A percentile compares a stretch with the other conserved stretches of the same genome.
Evolutionary conservation across 2,329 filamentous ascomycete genomes (phyloP).

Genomic region (Saccharata proteae): DNA sequence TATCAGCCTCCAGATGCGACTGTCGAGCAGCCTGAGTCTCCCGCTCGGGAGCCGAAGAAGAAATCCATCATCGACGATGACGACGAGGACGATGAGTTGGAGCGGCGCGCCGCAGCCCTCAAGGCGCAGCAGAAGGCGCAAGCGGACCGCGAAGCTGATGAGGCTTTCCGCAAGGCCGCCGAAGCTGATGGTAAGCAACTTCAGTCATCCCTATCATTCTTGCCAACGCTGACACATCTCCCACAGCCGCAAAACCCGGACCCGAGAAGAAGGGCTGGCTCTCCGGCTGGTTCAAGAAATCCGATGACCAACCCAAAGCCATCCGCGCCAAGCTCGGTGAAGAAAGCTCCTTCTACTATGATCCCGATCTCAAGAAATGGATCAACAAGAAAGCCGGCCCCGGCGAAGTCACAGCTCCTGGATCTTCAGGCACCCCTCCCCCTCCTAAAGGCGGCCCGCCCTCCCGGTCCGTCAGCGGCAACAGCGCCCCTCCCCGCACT

Average conservation of each 20-base stretch:
- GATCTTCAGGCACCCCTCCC: slow-evolving; percentile 54
- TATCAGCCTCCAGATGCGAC: slow-evolving; percentile 39
- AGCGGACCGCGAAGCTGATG: slow-evolving; percentile 64
- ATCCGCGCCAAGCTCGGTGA: slow-evolving; percentile 91
- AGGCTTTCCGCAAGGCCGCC: slow-evolving; percentile 74
- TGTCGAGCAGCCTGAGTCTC: slow-evolving; percentile 35
- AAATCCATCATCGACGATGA: slow-evolving; percentile 75
- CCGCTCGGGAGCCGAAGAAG: slow-evolving; percentile 53
- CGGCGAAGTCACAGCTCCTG: slow-evolving; percentile 48
- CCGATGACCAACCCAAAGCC: slow-evolving; percentile 50
- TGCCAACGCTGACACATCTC: background rate
- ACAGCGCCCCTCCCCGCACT: slow-evolving; percentile 37
- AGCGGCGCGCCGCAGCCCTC: slow-evolving; percentile 38
- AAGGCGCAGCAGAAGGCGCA: slow-evolving; percentile 44
- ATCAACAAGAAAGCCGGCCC: slow-evolving; percentile 82
- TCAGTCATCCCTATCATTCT: background rate
- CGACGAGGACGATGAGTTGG: slow-evolving; percentile 57
- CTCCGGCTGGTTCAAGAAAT: slow-evolving; percentile 69
- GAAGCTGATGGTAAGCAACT: slow-evolving; percentile 48
- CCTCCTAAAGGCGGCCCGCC: slow-evolving; percentile 53
- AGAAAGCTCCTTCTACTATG: slow-evolving; percentile 84
- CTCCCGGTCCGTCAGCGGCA: slow-evolving; percentile 39
- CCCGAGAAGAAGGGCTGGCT: slow-evolving; percentile 55
- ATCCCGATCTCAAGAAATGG: slow-evolving; percentile 95
- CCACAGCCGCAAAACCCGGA: slow-evolving; percentile 45